Evolutionary conservation across 352 stramenopile species (phyloP).

Genomic region (Phytophthora hibernalis): DNA sequence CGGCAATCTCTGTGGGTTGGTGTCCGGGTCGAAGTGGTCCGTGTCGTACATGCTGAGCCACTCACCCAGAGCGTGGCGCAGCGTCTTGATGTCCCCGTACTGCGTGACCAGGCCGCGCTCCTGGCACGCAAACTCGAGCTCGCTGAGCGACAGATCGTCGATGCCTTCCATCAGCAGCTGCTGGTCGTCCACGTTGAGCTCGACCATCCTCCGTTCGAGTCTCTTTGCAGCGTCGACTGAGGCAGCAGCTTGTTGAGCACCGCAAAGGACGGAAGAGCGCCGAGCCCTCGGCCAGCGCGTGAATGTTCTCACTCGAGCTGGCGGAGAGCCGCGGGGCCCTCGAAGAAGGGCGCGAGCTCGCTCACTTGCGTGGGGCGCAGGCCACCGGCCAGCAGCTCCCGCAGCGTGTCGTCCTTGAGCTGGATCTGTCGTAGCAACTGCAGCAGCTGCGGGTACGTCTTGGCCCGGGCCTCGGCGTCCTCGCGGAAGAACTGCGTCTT

Average conservation of each 20-base stretch:
- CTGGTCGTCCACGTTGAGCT: conserved; percentile 77
- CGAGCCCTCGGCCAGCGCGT: conserved; percentile 58
- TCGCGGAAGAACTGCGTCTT: conserved; percentile 85
- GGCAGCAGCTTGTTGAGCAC: conserved; percentile 58
- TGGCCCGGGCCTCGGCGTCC: conserved; percentile 57
- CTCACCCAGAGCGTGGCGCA: conserved; percentile 59
- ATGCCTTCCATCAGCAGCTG: conserved; percentile 76
- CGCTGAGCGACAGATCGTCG: conserved; percentile 72
- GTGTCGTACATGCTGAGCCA: conserved; percentile 85
- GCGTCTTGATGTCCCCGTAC: conserved; percentile 70
- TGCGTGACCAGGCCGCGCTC: conserved; percentile 76
- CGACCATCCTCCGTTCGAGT: conserved; percentile 60
- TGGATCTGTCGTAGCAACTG: conserved; percentile 71
- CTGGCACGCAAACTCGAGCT: conserved; percentile 87
- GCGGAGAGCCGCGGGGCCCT: conserved; percentile 54
- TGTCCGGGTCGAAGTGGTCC: conserved; percentile 44
- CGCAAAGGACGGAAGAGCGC: conserved; percentile 66
- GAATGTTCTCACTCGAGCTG: conserved; percentile 59
- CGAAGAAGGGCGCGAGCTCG: conserved; percentile 76
- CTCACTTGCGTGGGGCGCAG: conserved; percentile 62
- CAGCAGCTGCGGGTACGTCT: conserved; percentile 68
- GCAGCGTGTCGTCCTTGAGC: conserved; percentile 57
- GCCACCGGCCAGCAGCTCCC: conserved; percentile 53
- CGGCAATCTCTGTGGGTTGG: conserved; percentile 43
- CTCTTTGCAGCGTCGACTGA: conserved; percentile 48